phyloP scores from a whole-genome alignment of 2,329 filamentous ascomycete genomes.

The Tolypocladium guangdongense region DNA sequence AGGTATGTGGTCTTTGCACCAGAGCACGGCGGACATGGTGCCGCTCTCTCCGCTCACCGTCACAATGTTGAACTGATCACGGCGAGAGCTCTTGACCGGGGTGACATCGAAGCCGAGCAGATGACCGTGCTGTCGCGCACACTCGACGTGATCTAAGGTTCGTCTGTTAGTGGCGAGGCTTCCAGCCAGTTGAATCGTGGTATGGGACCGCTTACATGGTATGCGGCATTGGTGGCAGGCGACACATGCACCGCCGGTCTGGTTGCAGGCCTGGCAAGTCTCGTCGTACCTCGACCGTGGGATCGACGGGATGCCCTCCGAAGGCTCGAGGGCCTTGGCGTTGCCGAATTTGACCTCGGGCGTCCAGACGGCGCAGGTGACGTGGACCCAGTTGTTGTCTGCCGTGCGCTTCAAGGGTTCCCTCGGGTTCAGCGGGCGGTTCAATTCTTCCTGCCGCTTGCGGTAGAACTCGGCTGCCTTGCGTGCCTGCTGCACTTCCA shows the following conservation, averaged over 20 bases:
- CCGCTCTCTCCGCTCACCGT: conserved; percentile 73
- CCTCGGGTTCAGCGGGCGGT: conserved; percentile 71
- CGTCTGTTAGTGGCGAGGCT: conserved; percentile 3
- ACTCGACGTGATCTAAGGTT: conserved; percentile 59
- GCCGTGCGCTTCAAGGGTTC: conserved; percentile 89
- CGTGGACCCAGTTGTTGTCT: conserved; percentile 97
- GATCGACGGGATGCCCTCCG: conserved; percentile 83
- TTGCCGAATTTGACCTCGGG: conserved; percentile 89
- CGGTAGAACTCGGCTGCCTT: conserved; percentile 74
- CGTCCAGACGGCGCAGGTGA: conserved; percentile 84
- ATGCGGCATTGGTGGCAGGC: conserved; percentile 64
- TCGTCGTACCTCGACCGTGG: conserved; percentile 62
- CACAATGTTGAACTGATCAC: conserved; percentile 70
- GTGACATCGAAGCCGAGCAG: conserved; percentile 81
- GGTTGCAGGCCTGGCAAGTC: conserved; percentile 75
- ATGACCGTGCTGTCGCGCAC: conserved; percentile 75
- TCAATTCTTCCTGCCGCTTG: conserved; percentile 71
- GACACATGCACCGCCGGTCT: conserved; percentile 65
- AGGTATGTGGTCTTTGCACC: conserved; percentile 81
- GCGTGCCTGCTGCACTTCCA: conserved; percentile 74
- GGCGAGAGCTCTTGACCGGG: conserved; percentile 78
- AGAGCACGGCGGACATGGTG: conserved; percentile 72
- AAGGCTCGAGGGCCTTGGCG: conserved; percentile 69
- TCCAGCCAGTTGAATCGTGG: neutral
- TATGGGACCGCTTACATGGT: conserved; percentile 28